Base-by-base conservation (phyloP, 495 filamentous ascomycete genomes). In the Hypomontagnella submonticulosa region DNA sequence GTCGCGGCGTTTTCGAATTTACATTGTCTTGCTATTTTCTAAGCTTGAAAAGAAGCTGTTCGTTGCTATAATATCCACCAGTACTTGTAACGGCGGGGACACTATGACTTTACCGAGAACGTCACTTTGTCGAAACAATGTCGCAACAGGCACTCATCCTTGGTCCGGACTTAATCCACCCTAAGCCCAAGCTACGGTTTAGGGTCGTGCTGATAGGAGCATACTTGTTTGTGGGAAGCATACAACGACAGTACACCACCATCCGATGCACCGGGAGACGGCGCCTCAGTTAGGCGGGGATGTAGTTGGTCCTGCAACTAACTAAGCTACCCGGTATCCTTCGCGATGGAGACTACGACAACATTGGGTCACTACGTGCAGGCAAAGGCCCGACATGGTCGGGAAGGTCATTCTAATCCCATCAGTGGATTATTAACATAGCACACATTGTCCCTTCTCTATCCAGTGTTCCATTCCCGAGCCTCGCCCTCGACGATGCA, bases 1-100 rank as follows among this genome's bases (percentile, higher is more conserved):
- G 79, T 81, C 76, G 70, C 57, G 80, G 80, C 79, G 80, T 83
- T 81, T 73, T 71, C 71, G 69, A 72, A 71, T 71, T 73, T 63
- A 49, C 44, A 57, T 57, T 72, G 62, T 63, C 65, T 41, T 70
- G 57, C 66, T 61, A 52, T 69, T 65, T 63, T 55, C 56, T 60
- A 55, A 63, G 59, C 66, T 64, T 43, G 64, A 63, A 57, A 69
- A 57, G 48, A 47, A 64, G 32, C 56, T 55, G 48, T 46, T 56
- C 51, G 47, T 57, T 66, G 46, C 53, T 62, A 64, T 70, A 70
- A 70, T 70, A 66, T 66, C 61, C 20, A 40, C 53, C 23, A 34
- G 16, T 51, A 54, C 52, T 41, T 48, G 67, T 40, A 61, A 62
- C 41, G 30, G 47, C 44, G 42, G 41, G 56, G 19, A 57, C 40